Evolutionary conservation across 176 grass and related monocot genomes (phyloP).

Genomic region (Phoenix roebelenii): DNA sequence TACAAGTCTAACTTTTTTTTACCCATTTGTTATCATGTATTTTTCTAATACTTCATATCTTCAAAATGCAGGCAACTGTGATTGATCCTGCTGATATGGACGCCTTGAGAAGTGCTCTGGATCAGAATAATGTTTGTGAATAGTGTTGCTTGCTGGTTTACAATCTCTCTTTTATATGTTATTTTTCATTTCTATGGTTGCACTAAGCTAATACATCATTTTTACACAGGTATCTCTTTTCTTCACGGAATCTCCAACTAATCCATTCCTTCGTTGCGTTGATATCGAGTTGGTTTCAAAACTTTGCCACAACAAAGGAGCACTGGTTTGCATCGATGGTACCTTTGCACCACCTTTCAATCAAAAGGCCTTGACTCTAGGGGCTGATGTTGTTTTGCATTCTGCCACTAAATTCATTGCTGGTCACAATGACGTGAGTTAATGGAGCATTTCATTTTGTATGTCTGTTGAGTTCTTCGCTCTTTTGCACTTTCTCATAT

Average conservation of each 20-base stretch:
- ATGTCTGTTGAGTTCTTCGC: too few species aligned
- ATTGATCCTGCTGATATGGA: slow-evolving; percentile 90
- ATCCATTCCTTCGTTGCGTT: slow-evolving; percentile 97
- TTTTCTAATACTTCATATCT: slow-evolving; percentile 21
- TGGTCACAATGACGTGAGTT: slow-evolving; percentile 95
- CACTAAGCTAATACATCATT: background rate
- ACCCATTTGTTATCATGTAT: background rate
- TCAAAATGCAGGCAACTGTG: slow-evolving; percentile 57
- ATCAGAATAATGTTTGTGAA: slow-evolving; percentile 71
- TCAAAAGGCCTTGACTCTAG: slow-evolving; percentile 92
- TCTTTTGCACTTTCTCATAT: too few species aligned
- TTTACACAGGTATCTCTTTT: slow-evolving; percentile 69
- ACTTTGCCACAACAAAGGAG: slow-evolving; percentile 92
- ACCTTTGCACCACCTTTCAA: slow-evolving; percentile 97
- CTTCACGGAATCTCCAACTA: slow-evolving; percentile 97
- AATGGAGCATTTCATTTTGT: background rate
- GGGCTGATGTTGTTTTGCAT: slow-evolving; percentile 94
- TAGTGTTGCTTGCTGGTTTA: background rate
- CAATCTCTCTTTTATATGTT: background rate
- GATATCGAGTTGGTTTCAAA: slow-evolving; percentile 82
- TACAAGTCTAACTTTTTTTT: too few species aligned
- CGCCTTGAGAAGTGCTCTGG: slow-evolving; percentile 61
- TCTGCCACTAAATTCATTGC: slow-evolving; percentile 97
- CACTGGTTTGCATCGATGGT: slow-evolving; percentile 90
- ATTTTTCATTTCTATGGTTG: background rate